These are phyloP conservation scores for Sanghuangporus weigelae DNA, from an alignment of 1,284 basidiomycete species.

Conservation along the genomic window DNA sequence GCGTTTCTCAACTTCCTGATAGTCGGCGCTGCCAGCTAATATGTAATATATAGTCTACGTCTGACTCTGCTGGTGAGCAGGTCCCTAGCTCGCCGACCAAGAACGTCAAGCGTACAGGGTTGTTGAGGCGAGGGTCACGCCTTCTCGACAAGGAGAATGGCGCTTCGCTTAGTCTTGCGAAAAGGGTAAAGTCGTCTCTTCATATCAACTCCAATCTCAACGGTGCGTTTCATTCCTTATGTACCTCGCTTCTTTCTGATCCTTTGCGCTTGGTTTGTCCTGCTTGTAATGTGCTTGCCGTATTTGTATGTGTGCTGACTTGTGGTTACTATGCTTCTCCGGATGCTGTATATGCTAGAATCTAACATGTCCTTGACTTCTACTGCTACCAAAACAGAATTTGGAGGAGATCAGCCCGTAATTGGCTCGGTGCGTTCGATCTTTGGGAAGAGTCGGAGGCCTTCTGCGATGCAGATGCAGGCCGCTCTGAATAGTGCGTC, in stretches of 20 bases:
- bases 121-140: conserved; percentile 33
- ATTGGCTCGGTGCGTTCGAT: conserved; percentile 14
- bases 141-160: conserved; percentile 29
- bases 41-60: not conserved
- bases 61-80: conserved; percentile 30
- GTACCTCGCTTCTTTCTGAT: conserved; percentile 2
- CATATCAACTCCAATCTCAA: conserved; percentile 34
- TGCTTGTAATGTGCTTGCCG: not conserved
- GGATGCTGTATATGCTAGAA: conserved; percentile 26
- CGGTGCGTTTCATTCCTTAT: conserved; percentile 30
- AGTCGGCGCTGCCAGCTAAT: no score
- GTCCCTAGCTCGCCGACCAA: conserved; percentile 38
- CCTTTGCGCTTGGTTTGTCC: not conserved
- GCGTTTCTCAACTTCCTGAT: conserved; percentile 19
- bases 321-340: not conserved
- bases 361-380: conserved; percentile 42
- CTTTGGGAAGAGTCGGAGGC: conserved; percentile 17
- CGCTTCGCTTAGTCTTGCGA: conserved; percentile 39
- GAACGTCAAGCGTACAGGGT: conserved; percentile 26
- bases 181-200: conserved; percentile 52
- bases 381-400: conserved; percentile 29
- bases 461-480: conserved; percentile 22
- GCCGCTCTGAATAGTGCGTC: conserved; percentile 12
- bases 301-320: not conserved
- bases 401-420: conserved; percentile 11